A percentile compares a stretch with the other conserved stretches of the same genome.
Evolutionary conservation across 805 yeast genomes (phyloP).

Genomic region (Yarrowia osloensis): DNA sequence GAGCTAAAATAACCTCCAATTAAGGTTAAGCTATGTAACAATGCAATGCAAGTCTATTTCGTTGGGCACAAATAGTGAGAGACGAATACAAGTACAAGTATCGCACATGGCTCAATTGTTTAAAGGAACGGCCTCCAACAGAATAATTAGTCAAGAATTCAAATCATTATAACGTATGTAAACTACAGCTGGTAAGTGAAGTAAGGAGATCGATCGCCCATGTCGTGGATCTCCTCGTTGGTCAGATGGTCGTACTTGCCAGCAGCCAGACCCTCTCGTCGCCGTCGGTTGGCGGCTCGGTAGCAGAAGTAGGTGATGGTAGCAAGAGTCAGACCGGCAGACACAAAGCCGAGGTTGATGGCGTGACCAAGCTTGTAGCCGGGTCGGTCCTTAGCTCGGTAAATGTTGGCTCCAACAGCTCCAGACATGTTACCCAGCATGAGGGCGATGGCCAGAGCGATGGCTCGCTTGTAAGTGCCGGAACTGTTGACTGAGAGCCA

Average conservation of each 20-base stretch:
- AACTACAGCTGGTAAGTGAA: constrained; percentile 17
- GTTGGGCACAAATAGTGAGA: no score
- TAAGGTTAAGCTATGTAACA: not conserved
- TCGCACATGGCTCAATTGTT: no score
- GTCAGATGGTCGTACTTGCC: constrained; percentile 24
- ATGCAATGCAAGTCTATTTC: no score
- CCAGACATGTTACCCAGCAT: constrained; percentile 70
- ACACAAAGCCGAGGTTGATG: constrained; percentile 50
- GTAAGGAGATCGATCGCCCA: constrained; percentile 29
- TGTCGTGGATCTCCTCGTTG: constrained; percentile 15
- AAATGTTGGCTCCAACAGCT: constrained; percentile 56
- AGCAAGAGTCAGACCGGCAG: constrained; percentile 40
- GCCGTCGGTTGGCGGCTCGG: constrained; percentile 22
- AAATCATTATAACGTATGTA: not conserved
- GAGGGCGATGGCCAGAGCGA: constrained; percentile 56
- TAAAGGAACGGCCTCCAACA: no score
- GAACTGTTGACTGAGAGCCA: constrained; percentile 59
- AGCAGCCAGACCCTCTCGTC: constrained; percentile 3
- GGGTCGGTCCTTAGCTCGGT: constrained; percentile 57
- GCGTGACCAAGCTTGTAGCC: constrained; percentile 54
- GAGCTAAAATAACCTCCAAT: not conserved
- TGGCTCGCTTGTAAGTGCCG: constrained; percentile 57
- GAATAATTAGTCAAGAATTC: not conserved
- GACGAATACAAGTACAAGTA: no score
- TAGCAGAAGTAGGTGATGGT: constrained; percentile 13